phyloP scores from a whole-genome alignment of 2,329 filamentous ascomycete species.

The Arthroderma sp. region DNA sequence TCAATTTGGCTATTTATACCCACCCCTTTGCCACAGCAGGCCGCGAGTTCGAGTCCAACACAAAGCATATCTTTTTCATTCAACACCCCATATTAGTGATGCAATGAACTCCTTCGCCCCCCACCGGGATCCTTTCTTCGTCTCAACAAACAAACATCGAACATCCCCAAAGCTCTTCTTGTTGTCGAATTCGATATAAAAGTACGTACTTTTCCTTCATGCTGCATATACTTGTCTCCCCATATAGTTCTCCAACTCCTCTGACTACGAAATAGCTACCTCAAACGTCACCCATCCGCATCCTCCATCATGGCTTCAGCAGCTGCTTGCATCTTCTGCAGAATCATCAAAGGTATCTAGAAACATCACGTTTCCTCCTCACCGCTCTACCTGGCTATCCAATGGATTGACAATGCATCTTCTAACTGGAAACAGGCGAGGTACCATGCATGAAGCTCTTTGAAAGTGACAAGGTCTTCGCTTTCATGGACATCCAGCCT shows the following conservation, averaged over 20 bases:
- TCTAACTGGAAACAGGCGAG: constrained; percentile 50
- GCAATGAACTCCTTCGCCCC: not conserved
- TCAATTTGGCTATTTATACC: constrained; percentile 4
- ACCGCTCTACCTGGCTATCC: constrained; percentile 4
- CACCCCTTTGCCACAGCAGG: not conserved
- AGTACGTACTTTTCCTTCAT: not conserved
- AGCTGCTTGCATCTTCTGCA: constrained; percentile 86
- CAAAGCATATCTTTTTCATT: not conserved
- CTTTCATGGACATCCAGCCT: constrained; percentile 92
- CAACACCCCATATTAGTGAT: not conserved
- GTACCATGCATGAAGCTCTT: constrained; percentile 95
- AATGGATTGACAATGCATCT: constrained; percentile 3
- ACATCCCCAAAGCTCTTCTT: no score
- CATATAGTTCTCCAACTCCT: not conserved
- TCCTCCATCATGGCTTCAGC: constrained; percentile 11
- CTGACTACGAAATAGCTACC: no score
- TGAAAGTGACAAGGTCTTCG: constrained; percentile 83
- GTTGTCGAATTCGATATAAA: no score
- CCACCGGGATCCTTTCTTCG: constrained; percentile 1
- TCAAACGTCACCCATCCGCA: no score
- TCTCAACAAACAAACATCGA: not conserved
- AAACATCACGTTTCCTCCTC: constrained; percentile 6
- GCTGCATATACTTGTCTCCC: not conserved
- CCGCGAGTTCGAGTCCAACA: constrained; percentile 19
- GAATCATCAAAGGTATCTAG: constrained; percentile 74